These are phyloP conservation scores for Arabidopsis arenosa DNA, from an alignment of 345 rosid genomes.

Conservation along the genomic window DNA sequence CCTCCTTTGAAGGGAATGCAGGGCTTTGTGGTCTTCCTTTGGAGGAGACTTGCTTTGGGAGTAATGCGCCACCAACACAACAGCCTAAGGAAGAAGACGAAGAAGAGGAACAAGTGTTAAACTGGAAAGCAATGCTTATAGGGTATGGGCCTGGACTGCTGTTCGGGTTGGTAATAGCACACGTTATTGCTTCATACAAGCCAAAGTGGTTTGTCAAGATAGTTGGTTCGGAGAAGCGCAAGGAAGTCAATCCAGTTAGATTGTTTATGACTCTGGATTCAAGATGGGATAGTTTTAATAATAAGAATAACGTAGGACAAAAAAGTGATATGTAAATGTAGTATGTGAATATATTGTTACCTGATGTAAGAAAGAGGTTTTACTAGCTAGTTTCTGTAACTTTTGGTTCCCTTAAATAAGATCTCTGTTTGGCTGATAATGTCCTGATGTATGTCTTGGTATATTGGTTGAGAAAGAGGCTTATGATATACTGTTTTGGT, in stretches of 20 bases:
- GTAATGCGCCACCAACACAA: background rate
- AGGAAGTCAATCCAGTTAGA: conserved; percentile 14
- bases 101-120: background rate
- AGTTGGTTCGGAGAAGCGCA: background rate
- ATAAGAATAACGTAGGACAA: background rate
- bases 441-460: background rate
- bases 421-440: background rate
- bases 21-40: background rate
- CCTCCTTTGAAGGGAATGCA: background rate
- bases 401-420: background rate
- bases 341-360: conserved; percentile 4
- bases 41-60: background rate
- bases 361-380: background rate
- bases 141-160: background rate
- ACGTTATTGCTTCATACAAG: background rate
- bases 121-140: background rate
- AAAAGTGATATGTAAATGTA: conserved; percentile 9
- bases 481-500: background rate
- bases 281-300: conserved; percentile 28
- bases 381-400: conserved; percentile 14
- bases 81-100: background rate
- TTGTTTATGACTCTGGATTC: conserved; percentile 35
- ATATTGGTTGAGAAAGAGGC: background rate
- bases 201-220: background rate
- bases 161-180: background rate